phyloP scores from a whole-genome alignment of 331 rosid genomes.

The Cydonia oblonga region DNA sequence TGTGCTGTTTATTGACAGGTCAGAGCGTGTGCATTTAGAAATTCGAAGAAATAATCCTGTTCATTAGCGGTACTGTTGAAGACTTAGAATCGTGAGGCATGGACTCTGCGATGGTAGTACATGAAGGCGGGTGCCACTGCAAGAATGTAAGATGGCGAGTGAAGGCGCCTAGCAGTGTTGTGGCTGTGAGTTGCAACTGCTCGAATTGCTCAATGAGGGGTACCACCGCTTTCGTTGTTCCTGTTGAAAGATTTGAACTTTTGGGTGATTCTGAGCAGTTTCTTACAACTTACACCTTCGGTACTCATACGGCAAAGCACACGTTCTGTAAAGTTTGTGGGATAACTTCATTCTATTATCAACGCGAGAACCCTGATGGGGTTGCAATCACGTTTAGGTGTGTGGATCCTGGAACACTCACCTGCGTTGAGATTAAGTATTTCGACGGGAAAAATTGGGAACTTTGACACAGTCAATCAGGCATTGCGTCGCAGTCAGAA shows the following conservation, averaged over 20 bases:
- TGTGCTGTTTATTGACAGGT: background rate
- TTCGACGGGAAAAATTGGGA: conserved; percentile 78
- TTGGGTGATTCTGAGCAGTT: conserved; percentile 46
- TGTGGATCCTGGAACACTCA: conserved; percentile 71
- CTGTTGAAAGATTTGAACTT: conserved; percentile 47
- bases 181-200: conserved; percentile 68
- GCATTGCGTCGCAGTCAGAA: conserved; percentile 43
- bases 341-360: conserved; percentile 70
- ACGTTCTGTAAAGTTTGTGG: conserved; percentile 75
- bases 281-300: conserved; percentile 65
- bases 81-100: conserved; percentile 18
- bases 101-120: conserved; percentile 45
- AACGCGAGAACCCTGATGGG: conserved; percentile 86
- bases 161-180: conserved; percentile 44
- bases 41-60: background rate
- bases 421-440: conserved; percentile 40
- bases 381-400: conserved; percentile 57
- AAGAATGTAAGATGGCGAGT: conserved; percentile 67
- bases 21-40: no score
- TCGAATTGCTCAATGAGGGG: conserved; percentile 67
- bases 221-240: conserved; percentile 47
- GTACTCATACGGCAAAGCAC: conserved; percentile 70
- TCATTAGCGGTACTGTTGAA: background rate
- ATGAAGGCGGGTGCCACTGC: conserved; percentile 88
- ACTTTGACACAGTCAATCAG: conserved; percentile 7